Percentiles rank a stretch among this genome's conserved stretches.
Evolutionary conservation across 768 basidiomycete genomes (phyloP).

Genomic region (Psilocybe azurescens): DNA sequence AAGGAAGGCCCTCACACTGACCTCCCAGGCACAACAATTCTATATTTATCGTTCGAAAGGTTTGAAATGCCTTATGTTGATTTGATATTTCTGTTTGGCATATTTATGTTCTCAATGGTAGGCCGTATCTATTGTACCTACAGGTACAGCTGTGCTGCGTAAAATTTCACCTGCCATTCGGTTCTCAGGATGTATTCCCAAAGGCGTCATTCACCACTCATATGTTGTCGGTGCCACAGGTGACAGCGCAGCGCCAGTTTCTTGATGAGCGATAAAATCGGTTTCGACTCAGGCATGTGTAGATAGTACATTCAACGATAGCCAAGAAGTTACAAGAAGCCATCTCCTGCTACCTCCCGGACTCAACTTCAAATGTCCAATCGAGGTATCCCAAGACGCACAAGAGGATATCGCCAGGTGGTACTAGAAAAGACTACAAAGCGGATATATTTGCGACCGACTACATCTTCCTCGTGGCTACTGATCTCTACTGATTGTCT

Average conservation of each 20-base stretch:
- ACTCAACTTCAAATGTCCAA: neutral
- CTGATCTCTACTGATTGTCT: neutral
- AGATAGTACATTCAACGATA: neutral
- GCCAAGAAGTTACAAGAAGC: neutral
- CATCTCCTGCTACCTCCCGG: neutral
- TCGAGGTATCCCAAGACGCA: neutral
- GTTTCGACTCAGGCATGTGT: neutral
- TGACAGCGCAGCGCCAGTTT: neutral
- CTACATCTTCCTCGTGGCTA: neutral
- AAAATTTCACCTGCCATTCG: no score
- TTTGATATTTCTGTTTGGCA: no score
- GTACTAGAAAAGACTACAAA: neutral
- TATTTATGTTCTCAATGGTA: no score
- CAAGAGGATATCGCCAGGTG: neutral
- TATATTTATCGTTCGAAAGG: neutral
- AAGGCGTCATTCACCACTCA: constrained; percentile 3
- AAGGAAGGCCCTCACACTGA: neutral
- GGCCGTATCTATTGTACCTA: no score
- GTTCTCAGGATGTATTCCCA: neutral
- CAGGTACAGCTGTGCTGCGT: neutral
- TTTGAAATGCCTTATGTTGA: neutral
- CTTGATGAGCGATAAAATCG: neutral
- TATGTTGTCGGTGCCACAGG: neutral
- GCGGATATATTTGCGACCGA: neutral
- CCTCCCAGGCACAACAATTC: neutral